A percentile compares a stretch with the other conserved stretches of the same genome.
These are phyloP conservation scores for Lasiodiplodia theobromae DNA, from an alignment of 2,329 filamentous ascomycete species.

Conservation along the genomic window DNA sequence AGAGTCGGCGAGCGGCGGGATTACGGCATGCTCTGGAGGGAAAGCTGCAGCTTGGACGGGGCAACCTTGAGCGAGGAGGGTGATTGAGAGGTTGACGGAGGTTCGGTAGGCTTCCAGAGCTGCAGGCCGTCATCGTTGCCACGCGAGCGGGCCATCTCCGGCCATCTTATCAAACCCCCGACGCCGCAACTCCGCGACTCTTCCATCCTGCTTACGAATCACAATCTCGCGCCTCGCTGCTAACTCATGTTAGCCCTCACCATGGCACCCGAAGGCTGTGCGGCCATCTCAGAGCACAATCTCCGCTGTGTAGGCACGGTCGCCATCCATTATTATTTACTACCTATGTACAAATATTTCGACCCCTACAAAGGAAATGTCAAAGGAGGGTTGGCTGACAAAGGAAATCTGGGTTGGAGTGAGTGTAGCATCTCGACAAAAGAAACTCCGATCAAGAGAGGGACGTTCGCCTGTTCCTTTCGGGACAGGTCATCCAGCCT, in stretches of 20 bases:
- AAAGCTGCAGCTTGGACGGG: background rate
- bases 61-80: background rate
- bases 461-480: background rate
- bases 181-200: background rate
- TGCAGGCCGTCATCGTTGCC: slow-evolving; percentile 21
- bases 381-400: too few species aligned
- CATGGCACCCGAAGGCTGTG: too few species aligned
- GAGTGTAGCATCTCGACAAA: background rate
- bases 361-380: too few species aligned
- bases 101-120: slow-evolving; percentile 22
- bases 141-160: slow-evolving; percentile 17
- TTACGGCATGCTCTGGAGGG: slow-evolving; percentile 1
- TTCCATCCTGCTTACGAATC: too few species aligned
- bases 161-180: slow-evolving; percentile 16
- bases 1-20: background rate
- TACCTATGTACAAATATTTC: too few species aligned
- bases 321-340: too few species aligned
- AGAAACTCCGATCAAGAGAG: background rate
- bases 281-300: too few species aligned
- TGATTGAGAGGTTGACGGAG: background rate
- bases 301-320: too few species aligned
- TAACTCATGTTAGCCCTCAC: background rate
- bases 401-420: too few species aligned
- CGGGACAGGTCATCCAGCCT: background rate
- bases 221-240: too few species aligned